Conservation (phyloP, 2,329 filamentous ascomycete genomes). For the Colletotrichum sp. region DNA sequence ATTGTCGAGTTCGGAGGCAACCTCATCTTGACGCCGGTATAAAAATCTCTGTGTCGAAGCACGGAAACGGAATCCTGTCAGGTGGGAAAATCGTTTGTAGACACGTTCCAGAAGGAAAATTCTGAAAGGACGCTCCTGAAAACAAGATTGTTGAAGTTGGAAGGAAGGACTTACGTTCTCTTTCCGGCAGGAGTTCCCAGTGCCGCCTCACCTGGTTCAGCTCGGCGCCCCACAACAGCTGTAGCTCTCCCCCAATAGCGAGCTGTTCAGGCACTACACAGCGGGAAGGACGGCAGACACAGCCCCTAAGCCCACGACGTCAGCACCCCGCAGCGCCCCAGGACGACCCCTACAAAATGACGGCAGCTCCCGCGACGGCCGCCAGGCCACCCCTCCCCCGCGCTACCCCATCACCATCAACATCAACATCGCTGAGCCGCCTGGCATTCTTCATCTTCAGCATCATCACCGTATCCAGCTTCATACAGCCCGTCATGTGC, state of each 20-base stretch:
- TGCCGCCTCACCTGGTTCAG: background rate
- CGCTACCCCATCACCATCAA: background rate
- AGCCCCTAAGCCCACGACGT: conserved; percentile 6
- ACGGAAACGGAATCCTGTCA: background rate
- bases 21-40: background rate
- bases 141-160: background rate
- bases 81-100: background rate
- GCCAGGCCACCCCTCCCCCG: background rate
- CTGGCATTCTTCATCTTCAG: background rate
- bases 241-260: conserved; percentile 1
- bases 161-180: background rate
- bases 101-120: background rate
- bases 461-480: background rate
- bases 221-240: conserved; percentile 10
- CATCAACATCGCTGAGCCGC: background rate
- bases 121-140: background rate
- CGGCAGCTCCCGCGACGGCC: background rate
- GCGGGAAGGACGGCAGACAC: conserved; percentile 7
- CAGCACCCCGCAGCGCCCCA: background rate
- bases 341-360: background rate
- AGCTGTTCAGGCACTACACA: background rate
- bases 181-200: background rate
- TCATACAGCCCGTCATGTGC: conserved; percentile 11
- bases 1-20: background rate
- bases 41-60: background rate